Percentiles rank a stretch among this genome's conserved stretches.
These are phyloP conservation scores for Craterostigma plantagineum DNA, from an alignment of 257 asterid species.

Conservation along the genomic window DNA sequence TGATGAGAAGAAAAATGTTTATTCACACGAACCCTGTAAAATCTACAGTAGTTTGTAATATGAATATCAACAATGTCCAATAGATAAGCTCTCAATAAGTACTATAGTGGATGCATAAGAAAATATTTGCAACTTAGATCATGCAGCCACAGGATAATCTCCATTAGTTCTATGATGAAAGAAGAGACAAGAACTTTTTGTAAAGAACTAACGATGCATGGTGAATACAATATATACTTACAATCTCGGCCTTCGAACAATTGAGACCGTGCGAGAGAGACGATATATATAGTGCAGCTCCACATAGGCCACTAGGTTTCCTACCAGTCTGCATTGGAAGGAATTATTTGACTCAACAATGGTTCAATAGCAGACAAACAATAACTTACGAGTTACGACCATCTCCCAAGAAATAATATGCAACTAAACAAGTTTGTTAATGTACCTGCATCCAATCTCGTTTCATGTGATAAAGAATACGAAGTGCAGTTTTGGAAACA, in stretches of 20 bases:
- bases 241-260: conserved; percentile 56
- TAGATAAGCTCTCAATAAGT: no score
- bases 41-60: no score
- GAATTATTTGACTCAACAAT: not conserved
- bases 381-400: not conserved
- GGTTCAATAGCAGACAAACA: no score
- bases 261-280: conserved; percentile 56
- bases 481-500: conserved; percentile 34
- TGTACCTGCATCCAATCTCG: conserved; percentile 95
- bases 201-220: not conserved
- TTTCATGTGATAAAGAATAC: conserved; percentile 66
- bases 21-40: no score
- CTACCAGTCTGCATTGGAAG: conserved; percentile 61
- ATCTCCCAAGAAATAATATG: not conserved
- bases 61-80: no score
- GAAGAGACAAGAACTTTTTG: no score
- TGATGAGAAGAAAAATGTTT: no score
- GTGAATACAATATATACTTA: conserved; percentile 20
- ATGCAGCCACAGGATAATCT: no score
- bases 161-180: no score
- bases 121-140: no score
- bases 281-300: conserved; percentile 85
- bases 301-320: conserved; percentile 90
- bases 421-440: not conserved
- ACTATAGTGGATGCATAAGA: no score